A percentile compares a stretch with the other conserved stretches of the same genome.
phyloP scores from a whole-genome alignment of 495 filamentous ascomycete species.

The Tuber umbilicatum region DNA sequence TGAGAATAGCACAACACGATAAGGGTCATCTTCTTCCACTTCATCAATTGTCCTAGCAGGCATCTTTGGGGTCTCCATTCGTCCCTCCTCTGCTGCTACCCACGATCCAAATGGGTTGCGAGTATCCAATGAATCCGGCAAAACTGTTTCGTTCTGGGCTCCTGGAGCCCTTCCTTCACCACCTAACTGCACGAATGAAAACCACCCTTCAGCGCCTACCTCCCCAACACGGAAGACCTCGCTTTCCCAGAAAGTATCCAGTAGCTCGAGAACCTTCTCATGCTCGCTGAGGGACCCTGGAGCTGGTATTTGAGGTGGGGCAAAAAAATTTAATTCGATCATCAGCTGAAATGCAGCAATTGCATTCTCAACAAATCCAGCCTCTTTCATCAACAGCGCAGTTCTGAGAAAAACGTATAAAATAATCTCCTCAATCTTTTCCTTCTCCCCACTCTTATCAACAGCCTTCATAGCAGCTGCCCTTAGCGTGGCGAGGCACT shows the following conservation, averaged over 20 bases:
- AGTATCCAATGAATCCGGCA: constrained; percentile 20
- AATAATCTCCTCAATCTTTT: constrained; percentile 49
- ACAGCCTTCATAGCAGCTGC: constrained; percentile 36
- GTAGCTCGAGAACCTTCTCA: constrained; percentile 33
- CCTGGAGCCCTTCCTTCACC: constrained; percentile 44
- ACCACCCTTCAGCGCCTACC: constrained; percentile 63
- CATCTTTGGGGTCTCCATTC: constrained; percentile 47
- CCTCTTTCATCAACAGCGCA: constrained; percentile 66
- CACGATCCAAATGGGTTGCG: constrained; percentile 51
- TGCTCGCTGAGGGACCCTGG: constrained; percentile 19
- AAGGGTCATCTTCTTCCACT: constrained; percentile 67
- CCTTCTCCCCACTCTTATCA: constrained; percentile 26
- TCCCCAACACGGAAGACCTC: constrained; percentile 79
- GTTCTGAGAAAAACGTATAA: constrained; percentile 68
- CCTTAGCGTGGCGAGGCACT: constrained; percentile 52
- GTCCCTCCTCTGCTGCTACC: constrained; percentile 54
- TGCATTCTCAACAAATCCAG: constrained; percentile 72
- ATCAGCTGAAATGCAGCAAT: constrained; percentile 76
- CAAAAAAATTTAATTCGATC: constrained; percentile 66
- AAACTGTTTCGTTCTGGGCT: constrained; percentile 23
- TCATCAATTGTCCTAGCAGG: constrained; percentile 63
- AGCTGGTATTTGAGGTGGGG: constrained; percentile 42
- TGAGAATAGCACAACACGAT: constrained; percentile 65
- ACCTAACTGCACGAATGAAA: constrained; percentile 46
- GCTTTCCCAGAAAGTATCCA: constrained; percentile 74